These are phyloP conservation scores for Boletus sensibilis DNA, from an alignment of 768 basidiomycete species.

Conservation along the genomic window DNA sequence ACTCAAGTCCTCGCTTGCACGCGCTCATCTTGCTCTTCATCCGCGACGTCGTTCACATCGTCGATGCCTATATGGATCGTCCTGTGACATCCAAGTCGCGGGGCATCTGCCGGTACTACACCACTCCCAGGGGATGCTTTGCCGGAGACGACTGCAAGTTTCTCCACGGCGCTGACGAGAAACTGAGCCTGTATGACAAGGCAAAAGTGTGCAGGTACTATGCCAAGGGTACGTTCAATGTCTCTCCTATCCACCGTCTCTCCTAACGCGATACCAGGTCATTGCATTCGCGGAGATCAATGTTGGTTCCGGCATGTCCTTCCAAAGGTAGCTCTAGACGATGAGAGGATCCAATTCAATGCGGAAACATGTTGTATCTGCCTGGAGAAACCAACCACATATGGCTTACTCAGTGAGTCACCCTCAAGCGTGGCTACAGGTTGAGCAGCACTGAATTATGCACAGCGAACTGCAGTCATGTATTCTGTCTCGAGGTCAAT, in stretches of 20 bases:
- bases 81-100: slow-evolving; percentile 70
- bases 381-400: slow-evolving; percentile 66
- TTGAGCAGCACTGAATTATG: slow-evolving; percentile 6
- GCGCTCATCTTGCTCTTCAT: background rate
- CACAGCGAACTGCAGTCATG: slow-evolving; percentile 69
- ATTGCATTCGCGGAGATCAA: slow-evolving; percentile 62
- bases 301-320: slow-evolving; percentile 76
- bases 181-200: slow-evolving; percentile 67
- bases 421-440: background rate
- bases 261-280: slow-evolving; percentile 44
- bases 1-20: background rate
- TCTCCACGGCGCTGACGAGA: slow-evolving; percentile 55
- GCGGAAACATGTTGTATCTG: slow-evolving; percentile 69
- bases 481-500: slow-evolving; percentile 71
- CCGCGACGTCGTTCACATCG: slow-evolving; percentile 3
- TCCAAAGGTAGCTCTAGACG: slow-evolving; percentile 18
- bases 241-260: background rate
- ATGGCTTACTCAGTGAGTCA: slow-evolving; percentile 62
- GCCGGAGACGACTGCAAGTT: slow-evolving; percentile 73
- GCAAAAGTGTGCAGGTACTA: slow-evolving; percentile 69
- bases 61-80: slow-evolving; percentile 42
- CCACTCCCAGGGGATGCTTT: slow-evolving; percentile 64
- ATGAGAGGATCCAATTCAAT: slow-evolving; percentile 31
- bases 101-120: slow-evolving; percentile 70
- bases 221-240: slow-evolving; percentile 45